Evolutionary conservation across 192 early-diverging fungal genomes (phyloP), one percentile per base, ranked within the genome.

Genomic region (Coemansia sp.): DNA sequence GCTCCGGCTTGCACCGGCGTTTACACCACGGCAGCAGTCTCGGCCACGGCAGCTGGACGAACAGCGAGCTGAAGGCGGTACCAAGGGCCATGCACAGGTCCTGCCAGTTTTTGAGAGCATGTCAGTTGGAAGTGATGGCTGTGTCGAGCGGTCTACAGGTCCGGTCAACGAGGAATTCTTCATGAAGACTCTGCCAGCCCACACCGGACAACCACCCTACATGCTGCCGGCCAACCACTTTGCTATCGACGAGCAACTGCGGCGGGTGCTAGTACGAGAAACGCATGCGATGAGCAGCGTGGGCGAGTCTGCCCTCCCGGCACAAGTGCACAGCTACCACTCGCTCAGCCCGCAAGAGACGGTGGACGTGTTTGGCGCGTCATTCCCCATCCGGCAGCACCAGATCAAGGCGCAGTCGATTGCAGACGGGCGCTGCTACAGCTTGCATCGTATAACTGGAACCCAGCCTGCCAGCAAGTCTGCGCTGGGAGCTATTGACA

Each of bases 291-390:
- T 61, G 31, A 68, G 38, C 44, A 38, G 47, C 29, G 89, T 89
- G 5, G 71, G 73, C 52, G 88, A 90, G 29, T 86, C 87, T 38
- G 88, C 87, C 11, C 76, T 95, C 10, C 93, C 93, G 0, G 83
- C 85, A 66, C 93, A 95, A 71, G 75, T 98, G 18, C 92, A 98
- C 85, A 89, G 90, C 57, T 99, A 99, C 81, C 93, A 98, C 76
- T 90, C 93, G 24, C 76, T 95, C 5, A 90, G 83, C 49, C 90
- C 90, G 24, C 80, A 91, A 29, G 91, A 92, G 72, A 70, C 68
- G 0, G 65, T 78, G 2, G 78, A 89, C 8, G 85, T 90, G 24
- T 86, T 85, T 53, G 83, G 84, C 27, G 73, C 83, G 10, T 84
- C 89, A 31, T 86, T 89, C 1, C 88, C 90, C 0, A 87, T 89